A percentile compares a stretch with the other conserved stretches of the same genome.
Conservation (phyloP, 2,329 filamentous ascomycete genomes). For the Teratosphaeria nubilosa region DNA sequence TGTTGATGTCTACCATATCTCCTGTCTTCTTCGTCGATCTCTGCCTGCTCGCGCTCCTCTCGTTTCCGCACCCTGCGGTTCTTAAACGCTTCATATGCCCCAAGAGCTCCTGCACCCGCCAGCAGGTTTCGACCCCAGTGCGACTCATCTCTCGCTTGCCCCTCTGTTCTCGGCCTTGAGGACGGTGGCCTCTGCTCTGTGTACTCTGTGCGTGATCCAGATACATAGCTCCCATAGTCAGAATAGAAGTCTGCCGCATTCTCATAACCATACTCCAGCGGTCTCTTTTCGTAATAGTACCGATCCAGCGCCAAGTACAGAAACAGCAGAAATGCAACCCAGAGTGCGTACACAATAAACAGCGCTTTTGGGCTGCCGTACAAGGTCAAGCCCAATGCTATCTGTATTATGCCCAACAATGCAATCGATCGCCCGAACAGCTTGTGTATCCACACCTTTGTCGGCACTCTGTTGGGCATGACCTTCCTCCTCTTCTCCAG, state of each 20-base stretch:
- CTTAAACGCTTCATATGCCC: constrained; percentile 48
- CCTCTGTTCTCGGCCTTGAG: constrained; percentile 8
- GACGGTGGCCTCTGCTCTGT: constrained; percentile 26
- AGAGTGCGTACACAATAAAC: constrained; percentile 79
- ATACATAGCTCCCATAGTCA: constrained; percentile 50
- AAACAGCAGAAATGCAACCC: constrained; percentile 61
- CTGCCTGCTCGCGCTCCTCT: constrained; percentile 26
- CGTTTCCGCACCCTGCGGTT: constrained; percentile 11
- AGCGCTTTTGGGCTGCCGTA: constrained; percentile 80
- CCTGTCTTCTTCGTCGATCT: constrained; percentile 5
- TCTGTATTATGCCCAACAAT: constrained; percentile 73
- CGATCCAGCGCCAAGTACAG: constrained; percentile 75
- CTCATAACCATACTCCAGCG: constrained; percentile 19
- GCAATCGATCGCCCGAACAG: constrained; percentile 74
- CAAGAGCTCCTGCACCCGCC: constrained; percentile 46
- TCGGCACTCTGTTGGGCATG: constrained; percentile 43
- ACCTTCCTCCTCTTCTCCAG: constrained; percentile 36
- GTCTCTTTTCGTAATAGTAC: constrained; percentile 42
- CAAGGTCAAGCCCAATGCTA: constrained; percentile 78
- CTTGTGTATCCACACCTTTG: constrained; percentile 59
- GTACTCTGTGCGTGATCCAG: constrained; percentile 42
- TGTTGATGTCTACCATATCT: background rate
- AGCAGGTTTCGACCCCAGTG: constrained; percentile 38
- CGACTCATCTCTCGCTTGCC: constrained; percentile 9
- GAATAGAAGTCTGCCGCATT: constrained; percentile 31